Conservation (phyloP, 2,329 filamentous ascomycete genomes). For the Pseudopithomyces chartarum region DNA sequence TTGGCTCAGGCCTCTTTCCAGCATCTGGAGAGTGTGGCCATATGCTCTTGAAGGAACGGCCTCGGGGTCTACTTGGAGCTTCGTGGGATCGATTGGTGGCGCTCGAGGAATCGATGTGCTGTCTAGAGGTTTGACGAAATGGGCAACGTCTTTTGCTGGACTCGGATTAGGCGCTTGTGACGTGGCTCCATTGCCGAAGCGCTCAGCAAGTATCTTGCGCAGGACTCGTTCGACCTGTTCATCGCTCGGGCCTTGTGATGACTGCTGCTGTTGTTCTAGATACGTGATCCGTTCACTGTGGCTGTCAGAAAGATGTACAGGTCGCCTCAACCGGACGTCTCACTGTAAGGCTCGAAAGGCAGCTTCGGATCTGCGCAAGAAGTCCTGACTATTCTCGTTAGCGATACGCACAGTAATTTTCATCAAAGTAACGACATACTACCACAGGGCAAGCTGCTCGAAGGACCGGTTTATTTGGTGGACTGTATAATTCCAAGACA, state of each 20-base stretch:
- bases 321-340: background rate
- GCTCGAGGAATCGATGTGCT: conserved; percentile 17
- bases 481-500: conserved; percentile 38
- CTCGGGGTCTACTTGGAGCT: conserved; percentile 32
- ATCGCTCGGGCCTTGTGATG: conserved; percentile 29
- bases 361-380: conserved; percentile 37
- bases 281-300: conserved; percentile 25
- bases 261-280: conserved; percentile 33
- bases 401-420: background rate
- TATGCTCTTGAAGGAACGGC: conserved; percentile 37
- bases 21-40: conserved; percentile 31
- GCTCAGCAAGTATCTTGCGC: conserved; percentile 42
- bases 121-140: conserved; percentile 24
- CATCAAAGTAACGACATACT: conserved; percentile 21
- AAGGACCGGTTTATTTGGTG: conserved; percentile 41
- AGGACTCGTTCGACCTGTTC: conserved; percentile 42
- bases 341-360: conserved; percentile 31
- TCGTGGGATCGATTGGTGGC: conserved; percentile 24
- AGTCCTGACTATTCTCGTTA: conserved; percentile 29
- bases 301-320: background rate
- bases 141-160: conserved; percentile 18
- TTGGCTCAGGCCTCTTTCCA: conserved; percentile 25
- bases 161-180: conserved; percentile 14
- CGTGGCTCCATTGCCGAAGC: conserved; percentile 23
- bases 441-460: conserved; percentile 39